Percentiles rank a stretch among this genome's conserved stretches.
phyloP scores from a whole-genome alignment of 441 rosid species.

The Flueggea neowawraea region DNA sequence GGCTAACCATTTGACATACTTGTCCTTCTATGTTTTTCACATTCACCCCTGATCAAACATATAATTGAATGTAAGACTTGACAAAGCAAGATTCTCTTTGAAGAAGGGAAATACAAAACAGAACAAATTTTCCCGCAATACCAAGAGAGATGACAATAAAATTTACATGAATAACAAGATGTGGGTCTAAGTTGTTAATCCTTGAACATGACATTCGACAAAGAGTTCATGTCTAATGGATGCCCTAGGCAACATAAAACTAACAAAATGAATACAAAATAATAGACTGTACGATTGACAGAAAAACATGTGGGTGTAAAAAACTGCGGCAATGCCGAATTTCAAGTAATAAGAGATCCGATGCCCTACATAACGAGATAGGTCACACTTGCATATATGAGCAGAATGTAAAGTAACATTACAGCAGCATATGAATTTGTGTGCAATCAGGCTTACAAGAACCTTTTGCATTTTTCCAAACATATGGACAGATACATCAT shows the following conservation, averaged over 20 bases:
- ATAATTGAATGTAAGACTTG: slow-evolving; percentile 10
- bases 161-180: slow-evolving; percentile 24
- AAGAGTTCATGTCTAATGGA: slow-evolving; percentile 1
- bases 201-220: slow-evolving; percentile 13
- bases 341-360: slow-evolving; percentile 10
- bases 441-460: too few species aligned
- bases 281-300: slow-evolving; percentile 7
- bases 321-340: neutral
- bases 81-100: slow-evolving; percentile 23
- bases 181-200: slow-evolving; percentile 5
- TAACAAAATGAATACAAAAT: slow-evolving; percentile 1
- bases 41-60: slow-evolving; percentile 5
- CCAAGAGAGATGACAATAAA: slow-evolving; percentile 10
- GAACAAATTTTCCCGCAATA: slow-evolving; percentile 11
- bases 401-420: slow-evolving; percentile 8
- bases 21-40: neutral
- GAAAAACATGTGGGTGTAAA: slow-evolving; percentile 12
- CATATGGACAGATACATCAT: too few species aligned
- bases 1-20: slow-evolving; percentile 2
- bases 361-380: neutral
- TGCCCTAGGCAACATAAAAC: slow-evolving; percentile 8
- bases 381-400: slow-evolving; percentile 9
- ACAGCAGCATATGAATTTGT: neutral
- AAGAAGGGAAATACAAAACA: slow-evolving; percentile 12
- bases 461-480: too few species aligned